Percentiles rank a stretch among this genome's conserved stretches.
These are phyloP conservation scores for Ceratocystis destructans DNA, from an alignment of 2,329 filamentous ascomycete genomes.

Conservation along the genomic window DNA sequence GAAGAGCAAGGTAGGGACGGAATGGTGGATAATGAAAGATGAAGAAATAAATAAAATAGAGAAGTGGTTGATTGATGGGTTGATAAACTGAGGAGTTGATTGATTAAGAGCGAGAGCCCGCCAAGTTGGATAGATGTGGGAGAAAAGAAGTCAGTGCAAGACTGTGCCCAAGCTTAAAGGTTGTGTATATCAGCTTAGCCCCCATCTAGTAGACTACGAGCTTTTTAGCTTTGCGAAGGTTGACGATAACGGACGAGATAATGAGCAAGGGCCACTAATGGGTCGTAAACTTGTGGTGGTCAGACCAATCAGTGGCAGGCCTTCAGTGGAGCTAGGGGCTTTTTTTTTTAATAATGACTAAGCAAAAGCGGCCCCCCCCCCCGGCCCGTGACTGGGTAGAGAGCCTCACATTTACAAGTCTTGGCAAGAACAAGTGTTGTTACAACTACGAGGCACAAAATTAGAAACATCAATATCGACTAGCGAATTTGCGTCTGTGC, in stretches of 20 bases:
- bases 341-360: not conserved
- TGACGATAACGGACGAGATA: constrained; percentile 7
- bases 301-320: not conserved
- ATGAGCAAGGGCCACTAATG: not conserved
- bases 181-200: not conserved
- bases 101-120: not conserved
- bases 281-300: not conserved
- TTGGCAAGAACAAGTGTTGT: not conserved
- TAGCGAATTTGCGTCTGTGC: not conserved
- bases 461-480: not conserved
- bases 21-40: constrained; percentile 27
- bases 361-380: not conserved
- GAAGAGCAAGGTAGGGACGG: constrained; percentile 22
- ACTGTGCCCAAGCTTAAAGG: not conserved
- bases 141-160: constrained; percentile 4
- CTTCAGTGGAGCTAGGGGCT: not conserved
- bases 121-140: not conserved
- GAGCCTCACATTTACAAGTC: not conserved
- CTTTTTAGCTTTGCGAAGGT: not conserved
- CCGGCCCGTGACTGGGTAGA: not conserved
- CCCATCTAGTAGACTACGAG: not conserved
- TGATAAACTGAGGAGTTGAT: not conserved
- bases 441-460: not conserved
- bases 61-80: not conserved
- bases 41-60: not conserved